Evolutionary conservation across 2,329 filamentous ascomycete species (phyloP).

Genomic region (Penicillium glabrum): DNA sequence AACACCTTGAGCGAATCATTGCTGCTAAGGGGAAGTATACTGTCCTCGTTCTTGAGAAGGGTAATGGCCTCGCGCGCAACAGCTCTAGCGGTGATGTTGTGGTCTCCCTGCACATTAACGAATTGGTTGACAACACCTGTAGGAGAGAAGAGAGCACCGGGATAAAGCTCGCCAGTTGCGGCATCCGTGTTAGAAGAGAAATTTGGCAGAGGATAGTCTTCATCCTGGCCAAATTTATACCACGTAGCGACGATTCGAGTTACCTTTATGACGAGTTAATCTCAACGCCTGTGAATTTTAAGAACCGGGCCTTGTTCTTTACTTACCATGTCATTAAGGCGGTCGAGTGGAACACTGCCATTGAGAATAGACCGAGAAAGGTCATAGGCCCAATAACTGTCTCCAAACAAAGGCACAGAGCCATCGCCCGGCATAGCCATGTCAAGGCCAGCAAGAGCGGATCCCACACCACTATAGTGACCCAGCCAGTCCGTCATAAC

Average conservation of each 20-base stretch:
- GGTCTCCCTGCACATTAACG: constrained; percentile 58
- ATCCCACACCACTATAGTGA: constrained; percentile 60
- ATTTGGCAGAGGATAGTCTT: constrained; percentile 57
- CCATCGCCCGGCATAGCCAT: constrained; percentile 70
- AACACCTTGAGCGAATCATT: constrained; percentile 45
- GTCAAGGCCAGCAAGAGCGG: constrained; percentile 63
- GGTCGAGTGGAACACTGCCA: constrained; percentile 56
- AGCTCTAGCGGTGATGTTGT: constrained; percentile 51
- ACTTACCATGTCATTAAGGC: constrained; percentile 53
- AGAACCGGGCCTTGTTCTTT: background rate
- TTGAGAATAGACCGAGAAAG: constrained; percentile 57
- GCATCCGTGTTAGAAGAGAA: constrained; percentile 61
- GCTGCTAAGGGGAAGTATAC: constrained; percentile 51
- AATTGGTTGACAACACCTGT: constrained; percentile 68
- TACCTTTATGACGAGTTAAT: constrained; percentile 35
- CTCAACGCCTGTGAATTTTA: accelerated
- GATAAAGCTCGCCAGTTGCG: constrained; percentile 57
- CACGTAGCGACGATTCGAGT: constrained; percentile 60
- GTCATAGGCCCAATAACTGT: constrained; percentile 57
- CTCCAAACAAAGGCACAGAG: constrained; percentile 52
- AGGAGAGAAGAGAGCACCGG: constrained; percentile 59
- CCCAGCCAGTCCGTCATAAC: constrained; percentile 71
- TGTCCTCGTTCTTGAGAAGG: constrained; percentile 63
- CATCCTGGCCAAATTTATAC: constrained; percentile 58
- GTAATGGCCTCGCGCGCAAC: constrained; percentile 59